Conservation (phyloP, 768 basidiomycete species). For the Russula griseocarnosa region DNA sequence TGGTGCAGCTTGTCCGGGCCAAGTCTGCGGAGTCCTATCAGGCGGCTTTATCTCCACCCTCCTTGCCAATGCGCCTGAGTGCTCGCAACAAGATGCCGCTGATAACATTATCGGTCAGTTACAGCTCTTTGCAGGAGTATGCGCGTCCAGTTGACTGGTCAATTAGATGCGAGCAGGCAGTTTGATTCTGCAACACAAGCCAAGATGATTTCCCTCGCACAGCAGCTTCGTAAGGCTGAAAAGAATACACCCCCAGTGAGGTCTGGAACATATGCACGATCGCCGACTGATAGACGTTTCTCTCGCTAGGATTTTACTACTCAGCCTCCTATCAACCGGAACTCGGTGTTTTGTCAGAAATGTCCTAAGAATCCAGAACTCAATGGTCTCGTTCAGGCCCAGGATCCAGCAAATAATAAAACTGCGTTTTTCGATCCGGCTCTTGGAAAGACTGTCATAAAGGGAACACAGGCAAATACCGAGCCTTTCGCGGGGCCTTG, state of each 20-base stretch:
- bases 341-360: constrained; percentile 48
- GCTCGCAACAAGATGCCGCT: constrained; percentile 55
- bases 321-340: constrained; percentile 47
- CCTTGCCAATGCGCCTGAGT: constrained; percentile 49
- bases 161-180: constrained; percentile 47
- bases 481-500: constrained; percentile 29
- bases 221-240: constrained; percentile 52
- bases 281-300: neutral
- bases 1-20: constrained; percentile 44
- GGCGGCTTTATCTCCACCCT: constrained; percentile 50
- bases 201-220: constrained; percentile 50
- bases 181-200: constrained; percentile 49
- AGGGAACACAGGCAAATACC: constrained; percentile 44
- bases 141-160: neutral
- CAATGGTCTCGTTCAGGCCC: constrained; percentile 38
- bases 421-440: constrained; percentile 37
- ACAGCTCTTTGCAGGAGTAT: neutral
- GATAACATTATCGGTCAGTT: constrained; percentile 52
- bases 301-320: constrained; percentile 46
- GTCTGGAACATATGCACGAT: neutral
- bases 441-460: constrained; percentile 39
- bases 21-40: constrained; percentile 48
- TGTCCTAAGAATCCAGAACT: constrained; percentile 38
- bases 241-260: constrained; percentile 57
- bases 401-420: constrained; percentile 36